These are phyloP conservation scores for Blastomyces percursus DNA, from an alignment of 2,329 filamentous ascomycete species.

Conservation along the genomic window DNA sequence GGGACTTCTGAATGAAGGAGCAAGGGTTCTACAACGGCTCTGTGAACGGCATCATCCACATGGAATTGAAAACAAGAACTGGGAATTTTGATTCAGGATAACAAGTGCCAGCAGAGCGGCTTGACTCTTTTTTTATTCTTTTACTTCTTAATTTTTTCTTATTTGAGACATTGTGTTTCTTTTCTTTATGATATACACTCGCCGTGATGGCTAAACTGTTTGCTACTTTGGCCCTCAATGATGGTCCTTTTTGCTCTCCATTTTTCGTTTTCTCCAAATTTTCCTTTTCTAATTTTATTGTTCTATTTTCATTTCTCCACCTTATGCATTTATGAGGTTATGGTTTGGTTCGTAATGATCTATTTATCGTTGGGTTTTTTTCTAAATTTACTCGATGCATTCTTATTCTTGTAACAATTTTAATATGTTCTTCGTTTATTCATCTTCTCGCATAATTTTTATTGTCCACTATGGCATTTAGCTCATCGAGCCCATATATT, in stretches of 20 bases:
- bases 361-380: background rate
- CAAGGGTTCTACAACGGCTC: conserved; percentile 23
- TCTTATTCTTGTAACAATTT: background rate
- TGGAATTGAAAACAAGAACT: conserved; percentile 15
- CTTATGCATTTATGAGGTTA: background rate
- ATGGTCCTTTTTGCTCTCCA: background rate
- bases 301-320: background rate
- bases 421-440: too few species aligned
- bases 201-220: background rate
- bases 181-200: background rate
- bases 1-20: conserved; percentile 28
- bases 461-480: background rate
- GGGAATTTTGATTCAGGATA: conserved; percentile 17
- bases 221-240: background rate
- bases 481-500: background rate
- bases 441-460: background rate
- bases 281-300: background rate
- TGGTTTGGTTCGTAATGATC: background rate
- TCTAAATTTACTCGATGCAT: background rate
- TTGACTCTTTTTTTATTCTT: background rate
- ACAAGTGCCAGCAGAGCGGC: too few species aligned
- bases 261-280: background rate
- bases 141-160: too few species aligned
- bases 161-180: too few species aligned
- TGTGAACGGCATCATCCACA: conserved; percentile 14